phyloP scores from a whole-genome alignment of 2,329 filamentous ascomycete species.

The Aspergillus sp. region DNA sequence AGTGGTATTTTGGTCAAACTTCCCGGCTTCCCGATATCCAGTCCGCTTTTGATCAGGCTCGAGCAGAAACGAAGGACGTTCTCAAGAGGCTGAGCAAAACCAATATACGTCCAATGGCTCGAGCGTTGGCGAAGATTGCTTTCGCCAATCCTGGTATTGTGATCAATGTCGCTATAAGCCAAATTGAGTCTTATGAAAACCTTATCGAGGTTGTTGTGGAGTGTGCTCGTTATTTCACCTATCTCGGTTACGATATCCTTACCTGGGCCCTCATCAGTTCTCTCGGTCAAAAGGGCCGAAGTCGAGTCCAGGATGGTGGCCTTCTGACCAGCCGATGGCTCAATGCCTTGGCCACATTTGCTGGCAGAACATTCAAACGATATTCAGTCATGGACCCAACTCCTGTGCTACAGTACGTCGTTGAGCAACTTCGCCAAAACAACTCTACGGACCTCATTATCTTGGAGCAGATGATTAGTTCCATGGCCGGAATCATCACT shows the following conservation, averaged over 20 bases:
- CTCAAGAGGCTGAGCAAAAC: conserved; percentile 88
- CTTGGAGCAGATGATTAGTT: conserved; percentile 81
- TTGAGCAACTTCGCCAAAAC: conserved; percentile 74
- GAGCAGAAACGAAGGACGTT: conserved; percentile 76
- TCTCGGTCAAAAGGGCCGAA: conserved; percentile 58
- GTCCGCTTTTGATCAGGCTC: conserved; percentile 73
- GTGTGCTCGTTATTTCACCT: conserved; percentile 90
- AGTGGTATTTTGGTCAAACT: conserved; percentile 82
- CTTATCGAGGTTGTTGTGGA: conserved; percentile 93
- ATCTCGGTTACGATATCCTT: conserved; percentile 87
- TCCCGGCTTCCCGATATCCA: conserved; percentile 77
- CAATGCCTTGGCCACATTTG: conserved; percentile 83
- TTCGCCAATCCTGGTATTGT: conserved; percentile 88
- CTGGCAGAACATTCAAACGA: conserved; percentile 83
- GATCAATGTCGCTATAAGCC: conserved; percentile 82
- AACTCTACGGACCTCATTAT: conserved; percentile 91
- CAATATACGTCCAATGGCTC: conserved; percentile 82
- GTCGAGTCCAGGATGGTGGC: conserved; percentile 62
- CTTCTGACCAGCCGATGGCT: conserved; percentile 89
- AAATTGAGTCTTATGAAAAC: conserved; percentile 93
- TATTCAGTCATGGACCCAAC: conserved; percentile 81
- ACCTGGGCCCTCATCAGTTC: conserved; percentile 86
- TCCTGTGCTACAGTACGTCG: conserved; percentile 86
- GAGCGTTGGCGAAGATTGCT: conserved; percentile 86
- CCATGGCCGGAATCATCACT: conserved; percentile 91